Evolutionary conservation across 129 eudicot species (phyloP), one percentile per base, ranked within the genome.

Genomic region (Chrysanthemum seticuspe): DNA sequence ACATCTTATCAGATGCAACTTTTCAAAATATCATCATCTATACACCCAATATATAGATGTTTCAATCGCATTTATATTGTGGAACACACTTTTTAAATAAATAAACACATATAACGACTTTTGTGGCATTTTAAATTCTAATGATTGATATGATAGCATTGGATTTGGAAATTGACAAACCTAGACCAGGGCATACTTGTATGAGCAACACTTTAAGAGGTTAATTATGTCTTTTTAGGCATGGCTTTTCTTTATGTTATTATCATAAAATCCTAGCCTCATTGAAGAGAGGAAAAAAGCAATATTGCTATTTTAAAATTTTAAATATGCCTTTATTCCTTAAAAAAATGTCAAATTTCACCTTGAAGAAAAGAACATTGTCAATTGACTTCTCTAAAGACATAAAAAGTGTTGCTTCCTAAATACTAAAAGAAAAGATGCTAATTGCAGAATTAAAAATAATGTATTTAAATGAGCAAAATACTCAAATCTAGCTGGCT

Each of bases 241-340:
- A n/a, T 19, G 44, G 27, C 19, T 27, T 58, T 6, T 23, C 31
- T 64, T 50, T 74, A 50, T 74, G 63, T 74, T 51, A 63, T 16
- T 54, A 31, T 59, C 66, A 70, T 67, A 67, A 47, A 58, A 36
- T 58, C 60, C 67, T 55, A 66, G 68, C 53, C 53, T 58, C 58
- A 68, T 76, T 68, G 56, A 68, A 76, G 70, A 64, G 64, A 60
- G 63, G 63, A 62, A 68, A 76, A 76, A 76, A 68, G 70, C 70
- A 49, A 69, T 10, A 36, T 67, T 67, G 53, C 40, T 0, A 68
- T 16, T 40, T 25, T 29, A 59, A 76, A 54, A 6, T 19, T 68
- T 9, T 19, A 59, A 49, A 76, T 27, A 58, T 74, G 70, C 69
- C 62, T 68, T 54, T 54, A 76, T 34, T 68, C 55, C 54, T 68